Conservation (phyloP, 345 rosid species). For the Eucalyptus marginata region DNA sequence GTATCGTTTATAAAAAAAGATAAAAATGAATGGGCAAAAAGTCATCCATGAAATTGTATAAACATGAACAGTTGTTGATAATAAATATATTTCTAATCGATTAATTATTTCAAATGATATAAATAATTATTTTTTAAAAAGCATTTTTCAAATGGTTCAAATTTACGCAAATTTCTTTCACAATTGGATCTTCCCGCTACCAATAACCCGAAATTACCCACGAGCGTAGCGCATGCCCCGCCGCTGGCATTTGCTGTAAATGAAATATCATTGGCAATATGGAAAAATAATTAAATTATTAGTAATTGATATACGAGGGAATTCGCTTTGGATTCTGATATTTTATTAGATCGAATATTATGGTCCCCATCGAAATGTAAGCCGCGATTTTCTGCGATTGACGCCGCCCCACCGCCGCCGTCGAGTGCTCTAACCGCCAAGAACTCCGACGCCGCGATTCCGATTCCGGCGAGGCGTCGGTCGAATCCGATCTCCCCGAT, state of each 20-base stretch:
- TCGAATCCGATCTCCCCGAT: neutral
- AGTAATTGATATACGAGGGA: neutral
- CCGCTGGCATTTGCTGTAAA: neutral
- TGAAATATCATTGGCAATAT: neutral
- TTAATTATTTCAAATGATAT: neutral
- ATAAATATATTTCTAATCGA: neutral
- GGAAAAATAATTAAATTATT: neutral
- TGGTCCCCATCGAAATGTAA: neutral
- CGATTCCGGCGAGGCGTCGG: neutral
- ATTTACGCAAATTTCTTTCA: too few relatives aligned
- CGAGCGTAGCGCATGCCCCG: neutral
- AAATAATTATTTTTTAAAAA: fast-evolving
- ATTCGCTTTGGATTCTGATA: neutral
- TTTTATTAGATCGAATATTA: neutral
- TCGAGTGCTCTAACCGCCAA: neutral
- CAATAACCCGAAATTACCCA: neutral
- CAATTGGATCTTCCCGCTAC: neutral
- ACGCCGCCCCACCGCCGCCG: neutral
- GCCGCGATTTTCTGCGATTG: neutral
- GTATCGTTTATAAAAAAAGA: fast-evolving
- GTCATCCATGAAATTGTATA: fast-evolving
- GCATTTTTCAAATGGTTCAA: too few relatives aligned
- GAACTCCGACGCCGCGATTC: neutral
- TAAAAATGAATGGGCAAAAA: fast-evolving
- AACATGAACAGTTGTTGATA: fast-evolving